These are phyloP conservation scores for Mucor piriformis DNA, from an alignment of 371 early-diverging fungal species.

Conservation along the genomic window DNA sequence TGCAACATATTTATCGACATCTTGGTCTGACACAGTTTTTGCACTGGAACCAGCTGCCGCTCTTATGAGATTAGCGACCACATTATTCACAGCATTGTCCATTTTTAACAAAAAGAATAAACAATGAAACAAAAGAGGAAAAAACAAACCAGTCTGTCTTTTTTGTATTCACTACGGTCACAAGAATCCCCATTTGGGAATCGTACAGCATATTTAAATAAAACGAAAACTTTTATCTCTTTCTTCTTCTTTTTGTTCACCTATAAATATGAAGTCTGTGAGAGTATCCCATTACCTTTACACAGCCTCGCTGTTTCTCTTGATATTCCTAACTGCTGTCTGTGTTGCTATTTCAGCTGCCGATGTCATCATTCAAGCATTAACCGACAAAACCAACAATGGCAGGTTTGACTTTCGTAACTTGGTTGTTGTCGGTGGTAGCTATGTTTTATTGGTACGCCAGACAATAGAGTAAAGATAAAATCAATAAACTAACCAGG, in stretches of 20 bases:
- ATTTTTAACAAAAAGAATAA: not conserved
- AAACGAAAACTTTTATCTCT: not conserved
- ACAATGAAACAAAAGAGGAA: not conserved
- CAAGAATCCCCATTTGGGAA: too few species aligned
- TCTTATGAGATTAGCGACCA: constrained; percentile 55
- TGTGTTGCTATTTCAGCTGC: constrained; percentile 65
- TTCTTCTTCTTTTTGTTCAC: not conserved
- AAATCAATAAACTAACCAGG: not conserved
- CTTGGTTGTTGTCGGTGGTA: constrained; percentile 57
- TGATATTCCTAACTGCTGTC: constrained; percentile 43
- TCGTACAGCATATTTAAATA: not conserved
- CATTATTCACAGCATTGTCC: constrained; percentile 22
- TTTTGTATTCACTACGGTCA: too few species aligned
- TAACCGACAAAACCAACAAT: constrained; percentile 43
- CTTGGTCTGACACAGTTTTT: constrained; percentile 54
- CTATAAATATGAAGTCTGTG: constrained; percentile 17
- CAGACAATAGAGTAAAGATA: not conserved
- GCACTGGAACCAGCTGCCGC: constrained; percentile 63
- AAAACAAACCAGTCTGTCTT: not conserved
- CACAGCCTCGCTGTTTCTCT: constrained; percentile 41
- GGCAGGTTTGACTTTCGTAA: constrained; percentile 54
- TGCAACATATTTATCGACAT: constrained; percentile 74
- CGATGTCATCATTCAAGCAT: constrained; percentile 64
- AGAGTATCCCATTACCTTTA: constrained; percentile 32
- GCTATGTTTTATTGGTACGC: constrained; percentile 57